Conservation (phyloP, 1,139 yeast species). For the Groenewaldozyma auringiensis region DNA sequence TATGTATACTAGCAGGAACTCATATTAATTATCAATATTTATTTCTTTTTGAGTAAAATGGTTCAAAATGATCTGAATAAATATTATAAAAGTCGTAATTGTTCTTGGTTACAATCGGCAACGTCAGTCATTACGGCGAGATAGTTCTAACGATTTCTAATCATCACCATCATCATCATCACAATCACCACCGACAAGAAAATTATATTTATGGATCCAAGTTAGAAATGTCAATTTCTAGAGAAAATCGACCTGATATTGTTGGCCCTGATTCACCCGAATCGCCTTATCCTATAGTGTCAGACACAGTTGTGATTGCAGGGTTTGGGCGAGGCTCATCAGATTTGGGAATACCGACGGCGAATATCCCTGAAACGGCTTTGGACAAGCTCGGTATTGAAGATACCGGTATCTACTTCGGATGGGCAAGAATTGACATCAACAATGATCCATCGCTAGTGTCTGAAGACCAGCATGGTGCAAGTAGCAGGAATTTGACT, state of each 20-base stretch:
- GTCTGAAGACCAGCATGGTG: constrained; percentile 4
- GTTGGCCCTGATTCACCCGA: constrained; percentile 44
- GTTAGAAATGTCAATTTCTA: constrained; percentile 7
- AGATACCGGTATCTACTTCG: constrained; percentile 86
- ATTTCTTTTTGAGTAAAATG: too few species aligned
- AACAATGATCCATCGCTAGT: constrained; percentile 12
- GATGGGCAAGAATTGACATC: constrained; percentile 50
- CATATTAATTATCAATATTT: too few species aligned
- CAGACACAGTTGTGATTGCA: constrained; percentile 52
- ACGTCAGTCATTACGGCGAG: too few species aligned
- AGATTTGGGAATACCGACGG: constrained; percentile 93
- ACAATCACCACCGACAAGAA: too few species aligned
- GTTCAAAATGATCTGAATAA: too few species aligned
- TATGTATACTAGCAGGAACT: too few species aligned
- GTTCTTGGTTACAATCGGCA: too few species aligned
- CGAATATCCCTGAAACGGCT: constrained; percentile 66
- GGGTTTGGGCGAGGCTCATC: constrained; percentile 96
- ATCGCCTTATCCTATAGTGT: constrained; percentile 60
- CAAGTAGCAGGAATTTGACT: constrained; percentile 34
- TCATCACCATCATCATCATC: too few species aligned
- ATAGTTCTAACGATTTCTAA: too few species aligned
- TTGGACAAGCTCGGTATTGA: constrained; percentile 38
- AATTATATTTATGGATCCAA: too few species aligned
- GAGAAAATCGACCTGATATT: constrained; percentile 24
- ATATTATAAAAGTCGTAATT: too few species aligned